Conservation (phyloP, 2,329 filamentous ascomycete genomes). For the Diaporthe citri region DNA sequence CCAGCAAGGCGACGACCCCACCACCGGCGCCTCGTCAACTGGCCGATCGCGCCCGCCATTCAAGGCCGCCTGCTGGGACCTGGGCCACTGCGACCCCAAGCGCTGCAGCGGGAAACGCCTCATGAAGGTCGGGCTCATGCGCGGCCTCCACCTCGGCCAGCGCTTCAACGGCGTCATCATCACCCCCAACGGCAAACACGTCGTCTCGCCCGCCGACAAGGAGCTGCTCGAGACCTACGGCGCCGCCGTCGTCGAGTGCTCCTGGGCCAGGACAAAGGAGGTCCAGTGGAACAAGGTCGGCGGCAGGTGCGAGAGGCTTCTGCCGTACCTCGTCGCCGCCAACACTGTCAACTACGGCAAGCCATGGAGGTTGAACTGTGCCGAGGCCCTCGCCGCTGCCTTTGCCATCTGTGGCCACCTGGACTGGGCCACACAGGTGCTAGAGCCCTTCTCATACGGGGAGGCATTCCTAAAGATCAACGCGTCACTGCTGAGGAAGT, state of each 20-base stretch:
- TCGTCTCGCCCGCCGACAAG: slow-evolving; percentile 85
- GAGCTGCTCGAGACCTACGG: slow-evolving; percentile 88
- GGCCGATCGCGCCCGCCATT: slow-evolving; percentile 65
- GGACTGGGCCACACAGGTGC: slow-evolving; percentile 89
- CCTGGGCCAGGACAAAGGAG: slow-evolving; percentile 93
- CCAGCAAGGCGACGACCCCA: slow-evolving; percentile 45
- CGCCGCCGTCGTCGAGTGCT: slow-evolving; percentile 96
- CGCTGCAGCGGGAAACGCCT: slow-evolving; percentile 95
- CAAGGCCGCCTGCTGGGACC: slow-evolving; percentile 97
- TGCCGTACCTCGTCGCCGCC: slow-evolving; percentile 95
- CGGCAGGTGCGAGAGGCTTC: slow-evolving; percentile 88
- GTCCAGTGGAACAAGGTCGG: slow-evolving; percentile 93
- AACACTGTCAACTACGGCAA: slow-evolving; percentile 98
- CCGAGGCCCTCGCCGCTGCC: slow-evolving; percentile 91
- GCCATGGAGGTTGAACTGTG: slow-evolving; percentile 95
- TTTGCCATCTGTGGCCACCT: slow-evolving; percentile 92
- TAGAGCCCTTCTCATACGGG: slow-evolving; percentile 90
- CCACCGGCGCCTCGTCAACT: slow-evolving; percentile 42
- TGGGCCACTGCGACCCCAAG: slow-evolving; percentile 97
- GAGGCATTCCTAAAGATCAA: slow-evolving; percentile 93
- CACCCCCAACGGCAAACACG: slow-evolving; percentile 90
- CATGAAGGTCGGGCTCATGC: slow-evolving; percentile 93
- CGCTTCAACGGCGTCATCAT: slow-evolving; percentile 93
- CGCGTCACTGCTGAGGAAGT: slow-evolving; percentile 81
- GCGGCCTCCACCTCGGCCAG: slow-evolving; percentile 90